A percentile compares a stretch with the other conserved stretches of the same genome.
Conservation (phyloP, 1,284 basidiomycete genomes). For the Ceratobasidium sp. region DNA sequence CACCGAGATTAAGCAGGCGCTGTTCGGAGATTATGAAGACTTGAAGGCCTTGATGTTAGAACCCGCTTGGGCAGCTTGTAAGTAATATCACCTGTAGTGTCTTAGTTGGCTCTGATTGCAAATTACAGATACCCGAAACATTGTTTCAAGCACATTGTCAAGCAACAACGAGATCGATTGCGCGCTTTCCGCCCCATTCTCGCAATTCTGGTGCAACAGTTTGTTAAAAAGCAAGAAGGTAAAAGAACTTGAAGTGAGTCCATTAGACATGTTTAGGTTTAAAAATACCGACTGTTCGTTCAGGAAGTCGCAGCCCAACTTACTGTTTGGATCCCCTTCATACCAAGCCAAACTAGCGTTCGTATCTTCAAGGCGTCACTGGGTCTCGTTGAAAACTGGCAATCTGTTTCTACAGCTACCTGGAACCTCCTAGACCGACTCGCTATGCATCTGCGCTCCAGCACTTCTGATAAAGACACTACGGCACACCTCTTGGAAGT, state of each 20-base stretch:
- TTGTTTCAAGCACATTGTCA: not conserved
- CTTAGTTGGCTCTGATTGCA: not conserved
- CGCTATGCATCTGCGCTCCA: conserved; percentile 14
- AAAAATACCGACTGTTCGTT: not conserved
- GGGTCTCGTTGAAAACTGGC: conserved; percentile 3
- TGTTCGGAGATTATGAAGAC: conserved; percentile 8
- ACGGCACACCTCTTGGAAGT: not conserved
- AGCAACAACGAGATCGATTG: conserved; percentile 12
- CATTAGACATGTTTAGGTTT: not conserved
- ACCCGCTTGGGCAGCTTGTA: not conserved
- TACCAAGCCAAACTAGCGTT: not conserved
- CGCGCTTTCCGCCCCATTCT: conserved; percentile 30
- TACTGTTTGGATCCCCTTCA: conserved; percentile 36
- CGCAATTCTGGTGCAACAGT: conserved; percentile 25
- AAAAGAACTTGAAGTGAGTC: conserved; percentile 21
- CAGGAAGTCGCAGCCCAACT: conserved; percentile 3
- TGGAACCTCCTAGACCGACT: conserved; percentile 13
- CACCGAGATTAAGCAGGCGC: not conserved
- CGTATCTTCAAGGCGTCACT: conserved; percentile 11
- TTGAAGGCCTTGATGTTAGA: conserved; percentile 20
- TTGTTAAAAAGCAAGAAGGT: not conserved
- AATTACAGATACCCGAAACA: not conserved
- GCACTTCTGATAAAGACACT: not conserved
- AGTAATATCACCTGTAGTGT: not conserved
- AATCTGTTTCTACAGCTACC: not conserved